Conservation (phyloP, 257 asterid genomes). For the Jasminum sambac region DNA sequence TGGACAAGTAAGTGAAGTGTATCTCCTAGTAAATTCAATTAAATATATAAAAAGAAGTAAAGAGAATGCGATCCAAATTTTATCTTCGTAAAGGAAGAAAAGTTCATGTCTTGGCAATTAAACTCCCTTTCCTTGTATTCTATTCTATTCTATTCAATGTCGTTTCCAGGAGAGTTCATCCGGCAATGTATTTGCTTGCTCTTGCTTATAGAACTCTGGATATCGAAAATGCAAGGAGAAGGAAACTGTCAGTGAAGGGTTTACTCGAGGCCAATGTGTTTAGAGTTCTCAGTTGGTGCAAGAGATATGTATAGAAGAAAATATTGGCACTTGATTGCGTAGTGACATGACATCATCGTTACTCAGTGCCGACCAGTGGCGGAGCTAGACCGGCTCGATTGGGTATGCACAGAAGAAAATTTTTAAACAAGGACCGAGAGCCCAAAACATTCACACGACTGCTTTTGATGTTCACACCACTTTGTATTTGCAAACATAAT, state of each 20-base stretch:
- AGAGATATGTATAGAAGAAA: conserved; percentile 42
- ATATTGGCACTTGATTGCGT: conserved; percentile 17
- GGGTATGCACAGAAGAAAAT: no score
- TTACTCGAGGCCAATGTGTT: conserved; percentile 58
- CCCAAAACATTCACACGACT: no score
- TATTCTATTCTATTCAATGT: conserved; percentile 20
- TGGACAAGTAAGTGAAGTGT: conserved; percentile 92
- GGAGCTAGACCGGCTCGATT: no score
- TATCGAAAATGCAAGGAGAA: conserved; percentile 64
- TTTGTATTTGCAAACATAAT: no score
- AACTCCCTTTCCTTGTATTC: conserved; percentile 6
- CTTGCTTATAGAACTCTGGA: conserved; percentile 93
- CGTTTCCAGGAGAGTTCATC: conserved; percentile 87
- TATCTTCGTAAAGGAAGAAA: conserved; percentile 3
- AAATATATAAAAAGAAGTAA: background rate
- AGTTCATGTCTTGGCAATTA: conserved; percentile 17
- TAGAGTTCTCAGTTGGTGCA: conserved; percentile 57
- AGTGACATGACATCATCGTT: conserved; percentile 16
- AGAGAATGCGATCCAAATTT: conserved; percentile 16
- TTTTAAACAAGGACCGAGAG: no score
- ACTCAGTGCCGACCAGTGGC: no score
- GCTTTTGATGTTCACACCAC: no score
- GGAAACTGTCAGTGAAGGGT: conserved; percentile 53
- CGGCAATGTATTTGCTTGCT: conserved; percentile 86
- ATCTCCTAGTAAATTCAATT: conserved; percentile 20